Evolutionary conservation across 2,329 filamentous ascomycete species (phyloP).

Genomic region (Sclerotinia subarctica): DNA sequence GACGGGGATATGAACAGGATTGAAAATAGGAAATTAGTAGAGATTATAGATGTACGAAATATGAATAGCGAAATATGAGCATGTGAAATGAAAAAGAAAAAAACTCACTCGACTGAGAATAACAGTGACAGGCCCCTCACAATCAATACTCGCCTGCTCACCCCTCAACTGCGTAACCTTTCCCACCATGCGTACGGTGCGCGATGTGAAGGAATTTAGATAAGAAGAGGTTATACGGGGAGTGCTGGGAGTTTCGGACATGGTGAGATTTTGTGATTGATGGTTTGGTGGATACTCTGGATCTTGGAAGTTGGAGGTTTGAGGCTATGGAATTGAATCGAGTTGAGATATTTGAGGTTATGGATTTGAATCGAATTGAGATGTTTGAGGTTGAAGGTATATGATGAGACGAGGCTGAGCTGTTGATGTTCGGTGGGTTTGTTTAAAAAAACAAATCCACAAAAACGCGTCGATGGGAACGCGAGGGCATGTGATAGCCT

Average conservation of each 20-base stretch:
- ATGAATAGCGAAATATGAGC: neutral
- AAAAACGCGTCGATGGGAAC: neutral
- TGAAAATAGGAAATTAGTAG: neutral
- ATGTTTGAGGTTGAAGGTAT: neutral
- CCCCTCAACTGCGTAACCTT: slow-evolving; percentile 80
- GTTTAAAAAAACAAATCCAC: neutral
- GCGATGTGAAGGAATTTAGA: slow-evolving; percentile 70
- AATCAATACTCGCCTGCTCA: slow-evolving; percentile 75
- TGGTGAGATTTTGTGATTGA: neutral
- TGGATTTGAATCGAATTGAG: neutral
- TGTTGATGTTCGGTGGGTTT: neutral
- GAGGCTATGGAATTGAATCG: neutral
- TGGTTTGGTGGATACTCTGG: neutral
- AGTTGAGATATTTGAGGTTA: neutral
- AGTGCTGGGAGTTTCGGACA: slow-evolving; percentile 46
- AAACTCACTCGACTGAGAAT: slow-evolving; percentile 58
- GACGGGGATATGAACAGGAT: too few relatives aligned
- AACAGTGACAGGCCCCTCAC: slow-evolving; percentile 72
- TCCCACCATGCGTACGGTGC: slow-evolving; percentile 80
- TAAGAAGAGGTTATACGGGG: slow-evolving; percentile 81
- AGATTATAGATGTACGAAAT: neutral
- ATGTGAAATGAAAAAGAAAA: neutral
- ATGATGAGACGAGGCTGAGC: slow-evolving; percentile 1
- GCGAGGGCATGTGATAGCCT: neutral
- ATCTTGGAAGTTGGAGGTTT: neutral